A percentile compares a stretch with the other conserved stretches of the same genome.
Evolutionary conservation across 2,329 filamentous ascomycete species (phyloP).

Genomic region (Coniosporium tulheliwenetii): DNA sequence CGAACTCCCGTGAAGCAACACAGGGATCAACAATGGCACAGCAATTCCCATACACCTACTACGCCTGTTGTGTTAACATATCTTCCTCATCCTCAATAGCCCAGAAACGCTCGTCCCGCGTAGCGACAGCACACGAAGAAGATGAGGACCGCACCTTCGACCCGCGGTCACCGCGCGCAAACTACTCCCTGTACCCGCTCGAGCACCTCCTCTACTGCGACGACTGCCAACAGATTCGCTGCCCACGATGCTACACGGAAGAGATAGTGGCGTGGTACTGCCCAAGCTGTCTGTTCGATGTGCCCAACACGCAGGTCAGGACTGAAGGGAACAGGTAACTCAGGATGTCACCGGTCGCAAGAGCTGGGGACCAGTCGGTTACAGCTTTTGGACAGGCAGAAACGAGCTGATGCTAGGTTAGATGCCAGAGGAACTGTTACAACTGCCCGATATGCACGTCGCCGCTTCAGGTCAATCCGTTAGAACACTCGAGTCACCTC

Average conservation of each 20-base stretch:
- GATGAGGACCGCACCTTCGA: constrained; percentile 74
- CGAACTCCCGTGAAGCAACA: no score
- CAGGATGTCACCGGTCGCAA: constrained; percentile 5
- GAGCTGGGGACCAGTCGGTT: constrained; percentile 1
- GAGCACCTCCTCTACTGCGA: constrained; percentile 94
- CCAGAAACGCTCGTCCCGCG: constrained; percentile 10
- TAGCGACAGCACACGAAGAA: constrained; percentile 31
- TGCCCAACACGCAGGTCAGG: constrained; percentile 81
- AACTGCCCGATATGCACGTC: constrained; percentile 83
- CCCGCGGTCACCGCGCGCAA: constrained; percentile 67
- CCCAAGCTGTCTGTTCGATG: constrained; percentile 88
- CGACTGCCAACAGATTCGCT: constrained; percentile 92
- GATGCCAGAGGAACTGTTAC: constrained; percentile 77
- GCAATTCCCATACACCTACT: constrained; percentile 46
- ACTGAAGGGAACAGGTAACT: constrained; percentile 78
- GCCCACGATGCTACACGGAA: constrained; percentile 78
- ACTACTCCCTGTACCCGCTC: constrained; percentile 83
- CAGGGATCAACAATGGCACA: constrained; percentile 27
- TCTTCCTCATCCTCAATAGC: constrained; percentile 18
- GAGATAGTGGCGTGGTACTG: constrained; percentile 95
- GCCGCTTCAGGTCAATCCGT: constrained; percentile 53
- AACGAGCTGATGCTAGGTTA: neutral
- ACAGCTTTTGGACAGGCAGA: no score
- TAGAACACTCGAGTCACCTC: neutral
- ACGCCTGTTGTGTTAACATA: constrained; percentile 45